These are phyloP conservation scores for Symbiodinium natans DNA, from an alignment of 73 alveolate genomes.

Conservation along the genomic window DNA sequence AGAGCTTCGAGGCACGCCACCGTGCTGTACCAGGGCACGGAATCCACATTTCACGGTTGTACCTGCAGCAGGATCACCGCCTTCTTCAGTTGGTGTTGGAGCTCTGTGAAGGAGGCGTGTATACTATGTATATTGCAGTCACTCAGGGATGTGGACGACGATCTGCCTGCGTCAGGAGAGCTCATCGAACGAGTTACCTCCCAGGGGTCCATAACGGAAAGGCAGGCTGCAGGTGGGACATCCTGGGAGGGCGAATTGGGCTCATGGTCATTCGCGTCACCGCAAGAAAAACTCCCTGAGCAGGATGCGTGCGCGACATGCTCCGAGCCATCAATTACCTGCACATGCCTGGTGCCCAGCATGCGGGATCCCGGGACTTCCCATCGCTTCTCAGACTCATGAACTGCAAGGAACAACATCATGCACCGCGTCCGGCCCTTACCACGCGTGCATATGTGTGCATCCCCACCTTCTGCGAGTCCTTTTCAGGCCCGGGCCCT, in stretches of 20 bases:
- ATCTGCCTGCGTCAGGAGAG: slow-evolving; percentile 29
- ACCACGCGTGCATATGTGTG: neutral
- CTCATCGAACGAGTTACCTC: slow-evolving; percentile 54
- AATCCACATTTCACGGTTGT: neutral
- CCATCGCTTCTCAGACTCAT: neutral
- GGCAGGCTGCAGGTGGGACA: slow-evolving; percentile 76
- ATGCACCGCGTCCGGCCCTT: slow-evolving; percentile 45
- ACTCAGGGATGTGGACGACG: neutral
- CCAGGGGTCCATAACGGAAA: slow-evolving; percentile 55
- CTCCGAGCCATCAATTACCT: slow-evolving; percentile 91
- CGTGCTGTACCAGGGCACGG: neutral
- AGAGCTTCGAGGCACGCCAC: slow-evolving; percentile 55
- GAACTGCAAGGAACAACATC: slow-evolving; percentile 84
- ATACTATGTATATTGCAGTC: neutral
- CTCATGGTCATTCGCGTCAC: too few species aligned
- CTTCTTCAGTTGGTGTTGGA: slow-evolving; percentile 67
- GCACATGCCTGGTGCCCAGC: slow-evolving; percentile 27
- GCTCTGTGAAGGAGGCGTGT: slow-evolving; percentile 72
- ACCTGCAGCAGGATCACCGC: slow-evolving; percentile 33
- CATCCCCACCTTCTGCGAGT: neutral
- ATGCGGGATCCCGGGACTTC: neutral
- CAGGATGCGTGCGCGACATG: slow-evolving; percentile 91
- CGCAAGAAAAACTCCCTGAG: neutral
- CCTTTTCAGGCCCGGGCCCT: neutral
- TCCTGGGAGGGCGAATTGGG: too few species aligned